Evolutionary conservation across 1,139 yeast genomes (phyloP).

Genomic region (Sugiyamaella neomexicana): DNA sequence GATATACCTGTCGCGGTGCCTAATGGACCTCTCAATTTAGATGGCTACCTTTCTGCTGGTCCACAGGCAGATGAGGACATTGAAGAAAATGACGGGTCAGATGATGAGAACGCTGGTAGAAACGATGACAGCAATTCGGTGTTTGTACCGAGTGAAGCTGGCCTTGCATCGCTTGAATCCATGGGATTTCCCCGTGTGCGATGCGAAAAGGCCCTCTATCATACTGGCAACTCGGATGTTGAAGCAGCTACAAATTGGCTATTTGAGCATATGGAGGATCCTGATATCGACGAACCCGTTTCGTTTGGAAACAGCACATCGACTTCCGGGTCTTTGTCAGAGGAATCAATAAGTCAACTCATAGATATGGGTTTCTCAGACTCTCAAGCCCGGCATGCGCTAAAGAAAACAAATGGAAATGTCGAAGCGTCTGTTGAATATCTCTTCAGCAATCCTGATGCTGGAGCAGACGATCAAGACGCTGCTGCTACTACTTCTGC

Average conservation of each 20-base stretch:
- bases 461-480: conserved; percentile 30
- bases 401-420: conserved; percentile 57
- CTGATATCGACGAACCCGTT: conserved; percentile 69
- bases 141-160: conserved; percentile 59
- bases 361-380: conserved; percentile 76
- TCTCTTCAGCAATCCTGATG: conserved; percentile 74
- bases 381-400: conserved; percentile 66
- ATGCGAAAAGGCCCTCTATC: conserved; percentile 63
- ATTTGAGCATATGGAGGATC: conserved; percentile 83
- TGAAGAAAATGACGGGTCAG: conserved; percentile 41
- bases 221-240: conserved; percentile 65
- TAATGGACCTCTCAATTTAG: conserved; percentile 41
- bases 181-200: conserved; percentile 89
- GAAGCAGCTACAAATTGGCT: conserved; percentile 93
- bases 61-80: conserved; percentile 49
- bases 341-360: conserved; percentile 51
- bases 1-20: conserved; percentile 71
- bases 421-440: conserved; percentile 84
- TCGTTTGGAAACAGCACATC: conserved; percentile 20
- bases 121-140: conserved; percentile 22
- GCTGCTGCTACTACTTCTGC: conserved; percentile 19
- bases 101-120: conserved; percentile 36
- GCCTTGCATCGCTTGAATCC: conserved; percentile 55
- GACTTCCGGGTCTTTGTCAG: conserved; percentile 15
- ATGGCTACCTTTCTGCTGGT: conserved; percentile 41